Conservation (phyloP, 805 yeast species). For the Candida coleopterorum region DNA sequence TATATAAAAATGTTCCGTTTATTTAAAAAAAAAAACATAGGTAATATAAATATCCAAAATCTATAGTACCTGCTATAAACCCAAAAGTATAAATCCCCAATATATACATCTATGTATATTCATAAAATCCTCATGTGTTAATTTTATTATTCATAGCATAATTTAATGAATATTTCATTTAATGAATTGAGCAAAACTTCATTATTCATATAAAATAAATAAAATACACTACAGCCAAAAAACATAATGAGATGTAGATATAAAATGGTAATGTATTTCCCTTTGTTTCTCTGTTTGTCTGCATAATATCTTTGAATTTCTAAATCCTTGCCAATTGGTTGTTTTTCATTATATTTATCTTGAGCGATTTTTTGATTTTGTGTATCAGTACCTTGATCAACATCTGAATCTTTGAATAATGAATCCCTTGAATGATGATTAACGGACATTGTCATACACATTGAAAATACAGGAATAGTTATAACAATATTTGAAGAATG, state of each 20-base stretch:
- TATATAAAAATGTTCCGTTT: too few relatives aligned
- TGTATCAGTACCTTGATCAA: background rate
- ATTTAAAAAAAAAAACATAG: too few relatives aligned
- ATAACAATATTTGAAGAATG: too few relatives aligned
- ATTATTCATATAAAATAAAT: background rate
- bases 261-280: background rate
- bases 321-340: background rate
- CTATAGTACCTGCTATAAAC: constrained; percentile 4
- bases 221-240: constrained; percentile 1
- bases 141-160: constrained; percentile 4
- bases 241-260: constrained; percentile 1
- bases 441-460: background rate
- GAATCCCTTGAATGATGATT: too few relatives aligned
- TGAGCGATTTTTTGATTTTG: background rate
- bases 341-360: background rate
- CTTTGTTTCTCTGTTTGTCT: background rate
- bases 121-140: too few relatives aligned
- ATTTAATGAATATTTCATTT: constrained; percentile 6
- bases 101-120: too few relatives aligned
- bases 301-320: background rate
- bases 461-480: too few relatives aligned
- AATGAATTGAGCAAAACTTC: background rate
- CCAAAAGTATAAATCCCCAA: too few relatives aligned
- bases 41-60: too few relatives aligned
- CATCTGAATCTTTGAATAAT: too few relatives aligned